Evolutionary conservation across 192 early-diverging fungal genomes (phyloP).

Genomic region (Geranomyces michiganensis): DNA sequence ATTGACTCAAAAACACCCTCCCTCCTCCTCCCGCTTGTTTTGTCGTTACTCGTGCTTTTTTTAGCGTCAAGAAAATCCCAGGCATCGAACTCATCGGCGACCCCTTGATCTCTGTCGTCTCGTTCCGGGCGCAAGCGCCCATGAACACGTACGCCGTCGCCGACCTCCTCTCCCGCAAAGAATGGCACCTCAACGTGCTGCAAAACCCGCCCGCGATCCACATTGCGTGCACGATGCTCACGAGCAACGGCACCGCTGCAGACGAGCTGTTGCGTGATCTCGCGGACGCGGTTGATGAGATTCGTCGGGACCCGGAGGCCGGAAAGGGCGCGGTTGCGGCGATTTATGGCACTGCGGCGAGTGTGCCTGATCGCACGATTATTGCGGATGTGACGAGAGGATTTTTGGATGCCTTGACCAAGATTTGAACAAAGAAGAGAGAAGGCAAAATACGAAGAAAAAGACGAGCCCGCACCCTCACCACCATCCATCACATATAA

Average conservation of each 20-base stretch:
- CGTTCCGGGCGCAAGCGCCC: conserved; percentile 73
- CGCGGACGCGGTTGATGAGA: conserved; percentile 67
- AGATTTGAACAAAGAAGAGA: conserved; percentile 39
- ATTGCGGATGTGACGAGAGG: conserved; percentile 84
- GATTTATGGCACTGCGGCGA: conserved; percentile 91
- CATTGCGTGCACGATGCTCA: conserved; percentile 85
- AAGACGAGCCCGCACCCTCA: no score
- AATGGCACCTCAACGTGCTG: conserved; percentile 87
- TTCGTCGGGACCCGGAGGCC: conserved; percentile 68
- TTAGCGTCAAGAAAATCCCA: conserved; percentile 42
- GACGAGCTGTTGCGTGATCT: conserved; percentile 79
- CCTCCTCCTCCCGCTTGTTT: no score
- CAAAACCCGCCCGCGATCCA: conserved; percentile 90
- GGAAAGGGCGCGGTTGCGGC: conserved; percentile 79
- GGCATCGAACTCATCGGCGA: conserved; percentile 80
- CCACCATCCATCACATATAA: no score
- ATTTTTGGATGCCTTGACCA: conserved; percentile 82
- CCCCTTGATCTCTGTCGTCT: conserved; percentile 78
- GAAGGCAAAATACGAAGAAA: no score
- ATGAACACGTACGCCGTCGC: conserved; percentile 83
- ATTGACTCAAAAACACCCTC: no score
- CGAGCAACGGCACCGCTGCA: conserved; percentile 54
- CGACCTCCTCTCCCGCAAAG: conserved; percentile 76
- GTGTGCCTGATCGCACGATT: conserved; percentile 82
- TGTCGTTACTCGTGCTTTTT: no score